Percentiles rank a stretch among this genome's conserved stretches.
These are phyloP conservation scores for Coniferiporia weirii DNA, from an alignment of 1,284 basidiomycete genomes.

Conservation along the genomic window DNA sequence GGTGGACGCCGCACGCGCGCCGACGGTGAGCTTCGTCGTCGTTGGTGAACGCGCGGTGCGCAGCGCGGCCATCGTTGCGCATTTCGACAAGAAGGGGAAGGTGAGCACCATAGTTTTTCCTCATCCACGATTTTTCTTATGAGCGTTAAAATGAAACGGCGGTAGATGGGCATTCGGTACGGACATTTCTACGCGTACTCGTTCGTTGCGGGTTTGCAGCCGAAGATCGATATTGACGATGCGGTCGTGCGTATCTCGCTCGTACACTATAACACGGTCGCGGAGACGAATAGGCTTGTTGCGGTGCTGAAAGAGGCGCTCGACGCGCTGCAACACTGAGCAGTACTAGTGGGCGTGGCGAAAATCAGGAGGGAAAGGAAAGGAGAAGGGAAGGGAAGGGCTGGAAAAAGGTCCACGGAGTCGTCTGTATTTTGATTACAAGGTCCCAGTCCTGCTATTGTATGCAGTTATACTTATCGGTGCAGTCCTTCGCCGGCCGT, in stretches of 20 bases:
- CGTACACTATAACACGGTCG: slow-evolving; percentile 77
- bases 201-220: slow-evolving; percentile 47
- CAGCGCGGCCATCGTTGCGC: slow-evolving; percentile 60
- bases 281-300: slow-evolving; percentile 60
- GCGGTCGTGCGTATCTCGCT: slow-evolving; percentile 72
- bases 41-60: slow-evolving; percentile 45
- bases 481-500: too few species aligned
- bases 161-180: slow-evolving; percentile 75
- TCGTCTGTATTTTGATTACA: not conserved
- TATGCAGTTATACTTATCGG: too few species aligned
- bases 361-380: not conserved
- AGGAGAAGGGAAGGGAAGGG: not conserved
- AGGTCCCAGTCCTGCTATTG: too few species aligned
- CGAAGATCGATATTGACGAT: slow-evolving; percentile 54
- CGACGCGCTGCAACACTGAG: not conserved
- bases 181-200: slow-evolving; percentile 79
- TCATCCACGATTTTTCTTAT: too few species aligned
- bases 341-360: too few species aligned
- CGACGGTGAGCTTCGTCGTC: slow-evolving; percentile 71
- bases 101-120: too few species aligned
- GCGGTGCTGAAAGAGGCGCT: slow-evolving; percentile 42
- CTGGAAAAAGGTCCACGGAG: not conserved
- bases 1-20: slow-evolving; percentile 43
- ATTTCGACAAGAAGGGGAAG: slow-evolving; percentile 53
- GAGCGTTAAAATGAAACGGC: too few species aligned